Base-by-base conservation (phyloP, 345 rosid genomes). In the Pistacia vera region DNA sequence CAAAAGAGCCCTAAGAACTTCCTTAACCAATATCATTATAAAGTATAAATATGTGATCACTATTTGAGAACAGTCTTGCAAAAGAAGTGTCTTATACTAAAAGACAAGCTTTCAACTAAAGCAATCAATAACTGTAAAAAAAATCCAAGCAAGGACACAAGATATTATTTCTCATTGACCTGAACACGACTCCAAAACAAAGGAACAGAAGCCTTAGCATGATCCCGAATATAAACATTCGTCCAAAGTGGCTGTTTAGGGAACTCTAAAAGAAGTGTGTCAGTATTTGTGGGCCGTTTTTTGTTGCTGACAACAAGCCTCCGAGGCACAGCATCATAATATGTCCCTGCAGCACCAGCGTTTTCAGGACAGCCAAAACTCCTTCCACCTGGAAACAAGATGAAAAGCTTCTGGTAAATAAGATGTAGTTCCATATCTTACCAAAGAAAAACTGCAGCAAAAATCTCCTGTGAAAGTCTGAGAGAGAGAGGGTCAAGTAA, bases 291-390 rank as follows among this genome's bases (percentile, higher is more conserved):
- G 41, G 92, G 78, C 83, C 82, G 73, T 79, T 90, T 90, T 78
- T 84, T 76, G 74, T 90, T 90, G 82, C 80, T 81, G 59, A 90
- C 86, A 65, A 58, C 83, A 70, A 90, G 91, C 75, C 89, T 84
- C 75, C 89, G 88, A 79, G 94, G 94, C 52, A 90, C 91, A 68
- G 92, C 89, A 87, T 90, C 94, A 84, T 84, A 90, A 77, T 83
- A 90, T 61, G 94, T 90, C 68, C 94, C 94, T 11, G 94, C 88
- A 81, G 88, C 94, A n/a, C 94, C 94, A 3, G 92, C 70, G 46
- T 90, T 90, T 60, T 84, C 90, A 28, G 83, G 74, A 77, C 94
- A 90, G 22, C 92, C 88, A 76, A 85, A 62, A 78, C 94, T 90
- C 80, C 79, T 79, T 41, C 92, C 92, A 4, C 94, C 94, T 90